Evolutionary conservation across 2,329 filamentous ascomycete genomes (phyloP), one percentile per base, ranked within the genome.

Genomic region (Colletotrichum coccodes): DNA sequence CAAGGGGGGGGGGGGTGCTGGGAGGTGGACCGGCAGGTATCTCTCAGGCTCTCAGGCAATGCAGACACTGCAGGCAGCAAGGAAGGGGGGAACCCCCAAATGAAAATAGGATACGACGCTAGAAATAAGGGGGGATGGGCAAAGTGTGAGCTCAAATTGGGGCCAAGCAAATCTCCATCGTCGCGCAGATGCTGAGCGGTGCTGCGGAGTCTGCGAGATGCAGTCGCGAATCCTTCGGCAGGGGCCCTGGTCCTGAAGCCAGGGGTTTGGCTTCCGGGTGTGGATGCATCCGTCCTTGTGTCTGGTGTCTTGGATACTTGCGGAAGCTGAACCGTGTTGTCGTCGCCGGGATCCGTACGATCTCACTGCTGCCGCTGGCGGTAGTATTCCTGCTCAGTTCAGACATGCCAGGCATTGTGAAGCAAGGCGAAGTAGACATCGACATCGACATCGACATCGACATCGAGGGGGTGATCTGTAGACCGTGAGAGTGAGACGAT

Each of bases 171-270:
- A 36, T 38, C 14, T 23, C 44, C 61, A 32, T 60, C 18, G 58
- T 38, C 46, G 38, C 3, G 40, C 58, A 47, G 32, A 38, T 40
- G 54, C 40, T 21, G 50, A 26, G 50, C 14, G n/a, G 16, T 32
- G 28, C 47, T 32, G 49, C 49, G 23, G 64, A 58, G 34, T 38
- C 50, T 64, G 40, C 26, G 30, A 14, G 60, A 36, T 52, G 52
- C 52, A n/a, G 34, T 63, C 64, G 28, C 8, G 60, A 64, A 68
- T 68, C 64, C 64, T 68, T 68, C 53, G 52, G 36, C 60, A 68
- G 64, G 60, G 64, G n/a, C 28, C 12, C 2, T 26, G 57, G 3
- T 21, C n/a, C n/a, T n/a, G n/a, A n/a, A 5, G 9, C 38, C 40
- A 44, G 56, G 50, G 56, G 56, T 44, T 9, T 14, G 21, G 56